phyloP scores from a whole-genome alignment of 2,329 filamentous ascomycete genomes.

The Fusarium nodosum region DNA sequence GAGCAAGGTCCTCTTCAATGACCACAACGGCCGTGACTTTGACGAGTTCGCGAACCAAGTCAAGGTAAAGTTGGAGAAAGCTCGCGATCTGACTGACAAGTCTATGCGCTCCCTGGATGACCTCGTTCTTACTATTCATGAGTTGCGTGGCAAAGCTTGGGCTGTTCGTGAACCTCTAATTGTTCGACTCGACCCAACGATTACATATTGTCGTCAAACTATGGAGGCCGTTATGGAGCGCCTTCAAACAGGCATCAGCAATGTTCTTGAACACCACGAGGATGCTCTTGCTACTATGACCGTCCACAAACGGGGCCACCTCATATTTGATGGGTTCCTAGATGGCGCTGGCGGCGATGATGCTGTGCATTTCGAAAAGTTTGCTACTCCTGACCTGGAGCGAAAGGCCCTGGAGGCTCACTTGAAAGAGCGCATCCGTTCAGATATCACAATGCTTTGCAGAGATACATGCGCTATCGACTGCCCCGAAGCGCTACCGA shows the following conservation, averaged over 20 bases:
- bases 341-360: slow-evolving; percentile 54
- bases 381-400: slow-evolving; percentile 54
- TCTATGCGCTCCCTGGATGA: slow-evolving; percentile 60
- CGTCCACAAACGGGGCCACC: slow-evolving; percentile 66
- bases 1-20: slow-evolving; percentile 61
- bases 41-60: slow-evolving; percentile 59
- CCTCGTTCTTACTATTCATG: slow-evolving; percentile 62
- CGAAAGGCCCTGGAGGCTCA: slow-evolving; percentile 56
- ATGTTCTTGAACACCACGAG: slow-evolving; percentile 63
- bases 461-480: slow-evolving; percentile 65
- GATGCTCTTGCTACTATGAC: slow-evolving; percentile 61
- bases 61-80: slow-evolving; percentile 54
- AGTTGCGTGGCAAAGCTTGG: slow-evolving; percentile 63
- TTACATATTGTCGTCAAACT: slow-evolving; percentile 60
- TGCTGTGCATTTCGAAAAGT: slow-evolving; percentile 51
- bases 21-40: slow-evolving; percentile 60
- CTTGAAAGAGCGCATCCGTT: slow-evolving; percentile 61
- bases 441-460: slow-evolving; percentile 64
- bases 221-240: slow-evolving; percentile 65
- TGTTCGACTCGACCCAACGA: slow-evolving; percentile 59
- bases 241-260: slow-evolving; percentile 64
- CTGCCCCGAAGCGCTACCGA: slow-evolving; percentile 48
- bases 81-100: slow-evolving; percentile 59
- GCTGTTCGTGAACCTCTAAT: slow-evolving; percentile 61
- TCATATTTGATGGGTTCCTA: slow-evolving; percentile 55